Conservation (phyloP, 331 rosid species). For the Malus hybrid region DNA sequence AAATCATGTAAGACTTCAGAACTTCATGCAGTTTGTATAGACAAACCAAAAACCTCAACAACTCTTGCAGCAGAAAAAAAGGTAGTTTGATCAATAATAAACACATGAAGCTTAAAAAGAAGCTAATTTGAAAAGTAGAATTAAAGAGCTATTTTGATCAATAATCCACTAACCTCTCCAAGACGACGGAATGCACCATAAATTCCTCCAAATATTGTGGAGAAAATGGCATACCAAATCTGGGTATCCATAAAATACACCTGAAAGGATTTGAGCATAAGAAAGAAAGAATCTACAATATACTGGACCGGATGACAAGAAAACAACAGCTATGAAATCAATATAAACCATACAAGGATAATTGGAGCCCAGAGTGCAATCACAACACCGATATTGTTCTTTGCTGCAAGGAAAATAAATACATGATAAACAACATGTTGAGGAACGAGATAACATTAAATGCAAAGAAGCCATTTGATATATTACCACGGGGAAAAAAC, state of each 20-base stretch:
- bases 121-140: neutral
- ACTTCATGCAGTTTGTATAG: neutral
- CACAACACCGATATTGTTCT: constrained; percentile 91
- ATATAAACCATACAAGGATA: constrained; percentile 59
- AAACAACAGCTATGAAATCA: neutral
- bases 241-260: constrained; percentile 99
- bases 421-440: constrained; percentile 7
- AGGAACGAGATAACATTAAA: constrained; percentile 7
- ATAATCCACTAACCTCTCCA: constrained; percentile 67
- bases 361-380: constrained; percentile 98
- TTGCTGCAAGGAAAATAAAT: constrained; percentile 54
- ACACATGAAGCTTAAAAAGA: neutral
- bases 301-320: neutral
- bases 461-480: neutral
- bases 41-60: neutral
- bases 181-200: constrained; percentile 98
- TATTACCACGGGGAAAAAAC: constrained; percentile 88
- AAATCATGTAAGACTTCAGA: neutral
- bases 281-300: neutral
- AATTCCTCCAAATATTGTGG: constrained; percentile 93
- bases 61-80: neutral
- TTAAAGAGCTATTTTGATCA: neutral
- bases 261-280: constrained; percentile 27
- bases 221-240: constrained; percentile 99
- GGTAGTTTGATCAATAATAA: neutral